Conservation (phyloP, 805 yeast species). For the Candida peoriensis region DNA sequence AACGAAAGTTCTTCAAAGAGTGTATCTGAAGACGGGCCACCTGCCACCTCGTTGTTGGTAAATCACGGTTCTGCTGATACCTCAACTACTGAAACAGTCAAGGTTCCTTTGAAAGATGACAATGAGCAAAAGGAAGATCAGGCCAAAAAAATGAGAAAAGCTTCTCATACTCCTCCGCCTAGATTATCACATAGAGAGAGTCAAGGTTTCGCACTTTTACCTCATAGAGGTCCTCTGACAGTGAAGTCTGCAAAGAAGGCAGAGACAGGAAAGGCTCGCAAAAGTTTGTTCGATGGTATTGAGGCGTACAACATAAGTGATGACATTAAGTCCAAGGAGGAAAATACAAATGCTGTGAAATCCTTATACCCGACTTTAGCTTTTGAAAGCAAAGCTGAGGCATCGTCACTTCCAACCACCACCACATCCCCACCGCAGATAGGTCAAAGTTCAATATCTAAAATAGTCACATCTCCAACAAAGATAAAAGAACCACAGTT, state of each 20-base stretch:
- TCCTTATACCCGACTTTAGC: slow-evolving; percentile 19
- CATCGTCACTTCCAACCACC: slow-evolving; percentile 5
- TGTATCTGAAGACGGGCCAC: slow-evolving; percentile 14
- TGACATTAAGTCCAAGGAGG: slow-evolving; percentile 6
- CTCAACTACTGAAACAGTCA: slow-evolving; percentile 14
- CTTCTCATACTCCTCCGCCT: slow-evolving; percentile 17
- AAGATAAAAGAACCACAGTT: neutral
- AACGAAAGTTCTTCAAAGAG: slow-evolving; percentile 20
- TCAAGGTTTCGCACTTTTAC: slow-evolving; percentile 27
- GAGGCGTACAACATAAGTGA: slow-evolving; percentile 7
- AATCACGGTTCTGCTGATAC: slow-evolving; percentile 12
- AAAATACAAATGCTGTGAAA: slow-evolving; percentile 6
- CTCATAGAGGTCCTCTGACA: slow-evolving; percentile 26
- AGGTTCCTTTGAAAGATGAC: slow-evolving; percentile 19
- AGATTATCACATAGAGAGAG: slow-evolving; percentile 20
- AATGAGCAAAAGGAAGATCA: neutral
- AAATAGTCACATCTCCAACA: slow-evolving; percentile 5
- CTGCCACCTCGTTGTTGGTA: slow-evolving; percentile 12
- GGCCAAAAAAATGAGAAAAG: slow-evolving; percentile 2
- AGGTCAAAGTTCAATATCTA: slow-evolving; percentile 1
- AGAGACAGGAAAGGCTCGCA: slow-evolving; percentile 7
- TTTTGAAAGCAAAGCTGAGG: slow-evolving; percentile 4
- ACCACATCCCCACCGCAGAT: slow-evolving; percentile 8
- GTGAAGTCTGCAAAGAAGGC: slow-evolving; percentile 23
- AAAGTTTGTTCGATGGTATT: slow-evolving; percentile 15